Evolutionary conservation across 768 basidiomycete species (phyloP).

Genomic region (Auricularia sp.): DNA sequence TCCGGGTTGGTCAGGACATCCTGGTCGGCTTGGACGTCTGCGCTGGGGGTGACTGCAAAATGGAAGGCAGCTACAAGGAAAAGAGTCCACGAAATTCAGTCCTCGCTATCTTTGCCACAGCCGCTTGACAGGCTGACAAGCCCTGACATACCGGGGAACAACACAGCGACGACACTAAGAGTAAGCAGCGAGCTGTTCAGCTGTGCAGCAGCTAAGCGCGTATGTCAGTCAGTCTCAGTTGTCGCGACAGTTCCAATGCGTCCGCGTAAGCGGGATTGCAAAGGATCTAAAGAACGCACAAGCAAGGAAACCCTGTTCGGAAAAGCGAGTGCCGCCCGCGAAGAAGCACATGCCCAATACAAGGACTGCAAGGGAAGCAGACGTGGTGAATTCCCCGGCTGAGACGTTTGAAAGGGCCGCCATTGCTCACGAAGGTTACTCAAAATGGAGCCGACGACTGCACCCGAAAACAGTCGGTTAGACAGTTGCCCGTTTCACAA

Average conservation of each 20-base stretch:
- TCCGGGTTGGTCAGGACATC: conserved; percentile 18
- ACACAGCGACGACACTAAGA: conserved; percentile 68
- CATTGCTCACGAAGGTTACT: conserved; percentile 49
- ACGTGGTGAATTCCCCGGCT: background rate
- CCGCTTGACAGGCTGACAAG: background rate
- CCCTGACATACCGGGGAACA: conserved; percentile 41
- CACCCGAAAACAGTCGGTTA: background rate
- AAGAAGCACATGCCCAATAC: conserved; percentile 90
- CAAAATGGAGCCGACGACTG: conserved; percentile 76
- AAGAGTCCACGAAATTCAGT: background rate
- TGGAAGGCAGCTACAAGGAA: conserved; percentile 56
- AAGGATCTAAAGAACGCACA: conserved; percentile 34
- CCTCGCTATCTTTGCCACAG: background rate
- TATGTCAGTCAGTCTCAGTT: background rate
- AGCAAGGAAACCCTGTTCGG: conserved; percentile 68
- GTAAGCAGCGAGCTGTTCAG: conserved; percentile 67
- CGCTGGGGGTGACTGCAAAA: conserved; percentile 32
- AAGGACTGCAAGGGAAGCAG: conserved; percentile 38
- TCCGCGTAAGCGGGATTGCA: background rate
- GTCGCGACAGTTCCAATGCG: no score
- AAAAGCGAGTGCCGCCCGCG: conserved; percentile 67
- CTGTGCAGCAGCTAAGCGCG: conserved; percentile 50
- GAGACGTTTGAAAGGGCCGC: conserved; percentile 4
- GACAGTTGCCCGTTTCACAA: background rate
- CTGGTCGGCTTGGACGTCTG: conserved; percentile 8